These are phyloP conservation scores for Fusarium musae DNA, from an alignment of 2,329 filamentous ascomycete species.

Conservation along the genomic window DNA sequence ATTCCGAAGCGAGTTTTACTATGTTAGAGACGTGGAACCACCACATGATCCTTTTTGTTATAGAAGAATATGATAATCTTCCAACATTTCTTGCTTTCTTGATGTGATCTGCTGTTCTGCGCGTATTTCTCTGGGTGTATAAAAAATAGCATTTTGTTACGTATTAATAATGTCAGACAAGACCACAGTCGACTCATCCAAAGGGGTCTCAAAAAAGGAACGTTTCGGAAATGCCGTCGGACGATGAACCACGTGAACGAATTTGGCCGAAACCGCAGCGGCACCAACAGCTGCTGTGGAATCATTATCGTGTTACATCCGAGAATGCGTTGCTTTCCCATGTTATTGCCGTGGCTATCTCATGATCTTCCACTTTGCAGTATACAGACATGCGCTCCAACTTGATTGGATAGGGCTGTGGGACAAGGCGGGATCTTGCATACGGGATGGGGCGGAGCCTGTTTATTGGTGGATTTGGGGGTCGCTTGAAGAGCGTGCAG, in stretches of 20 bases:
- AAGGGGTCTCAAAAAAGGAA: background rate
- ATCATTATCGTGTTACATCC: slow-evolving; percentile 5
- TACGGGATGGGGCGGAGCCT: slow-evolving; percentile 10
- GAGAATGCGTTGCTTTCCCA: background rate
- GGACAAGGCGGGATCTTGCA: slow-evolving; percentile 20
- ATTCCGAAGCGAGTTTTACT: slow-evolving; percentile 28
- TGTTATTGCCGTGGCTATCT: slow-evolving; percentile 20
- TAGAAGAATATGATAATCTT: slow-evolving; percentile 23
- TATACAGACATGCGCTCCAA: background rate
- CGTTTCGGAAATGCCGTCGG: slow-evolving; percentile 14
- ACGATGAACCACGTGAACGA: slow-evolving; percentile 31
- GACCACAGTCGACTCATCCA: slow-evolving; percentile 23
- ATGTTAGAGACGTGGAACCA: slow-evolving; percentile 23
- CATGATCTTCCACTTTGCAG: slow-evolving; percentile 21
- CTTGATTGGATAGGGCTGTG: background rate
- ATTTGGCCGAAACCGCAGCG: slow-evolving; percentile 14
- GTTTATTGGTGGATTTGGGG: background rate
- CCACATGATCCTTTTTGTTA: slow-evolving; percentile 3
- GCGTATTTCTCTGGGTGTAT: background rate
- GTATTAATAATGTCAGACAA: slow-evolving; percentile 4
- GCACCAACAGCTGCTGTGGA: background rate
- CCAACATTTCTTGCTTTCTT: background rate
- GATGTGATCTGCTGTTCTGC: slow-evolving; percentile 2
- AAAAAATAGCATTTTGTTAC: slow-evolving; percentile 5
- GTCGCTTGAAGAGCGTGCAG: background rate